These are phyloP conservation scores for Thielaviopsis ethacetica DNA, from an alignment of 2,329 filamentous ascomycete genomes.

Conservation along the genomic window DNA sequence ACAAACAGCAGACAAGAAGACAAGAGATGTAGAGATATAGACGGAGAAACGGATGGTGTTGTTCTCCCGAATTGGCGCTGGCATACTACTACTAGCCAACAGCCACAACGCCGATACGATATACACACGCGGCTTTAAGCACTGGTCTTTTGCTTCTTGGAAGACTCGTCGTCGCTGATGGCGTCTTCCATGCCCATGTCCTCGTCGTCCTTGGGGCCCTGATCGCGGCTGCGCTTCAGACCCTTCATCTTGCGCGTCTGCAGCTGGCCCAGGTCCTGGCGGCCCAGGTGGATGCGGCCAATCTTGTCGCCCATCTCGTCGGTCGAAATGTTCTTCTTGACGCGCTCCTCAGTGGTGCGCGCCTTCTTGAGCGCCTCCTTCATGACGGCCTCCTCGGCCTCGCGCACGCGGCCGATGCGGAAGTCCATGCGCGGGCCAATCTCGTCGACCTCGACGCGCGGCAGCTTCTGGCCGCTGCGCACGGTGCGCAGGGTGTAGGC, in stretches of 20 bases:
- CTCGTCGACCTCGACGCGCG: slow-evolving; percentile 84
- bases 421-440: slow-evolving; percentile 93
- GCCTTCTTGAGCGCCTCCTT: slow-evolving; percentile 86
- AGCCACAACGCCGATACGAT: too few relatives aligned
- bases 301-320: slow-evolving; percentile 93
- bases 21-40: background rate
- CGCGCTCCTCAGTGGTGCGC: slow-evolving; percentile 55
- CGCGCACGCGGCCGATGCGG: slow-evolving; percentile 61
- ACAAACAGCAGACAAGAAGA: slow-evolving; percentile 4
- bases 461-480: slow-evolving; percentile 71
- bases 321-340: slow-evolving; percentile 93
- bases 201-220: slow-evolving; percentile 27
- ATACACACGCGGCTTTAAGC: background rate
- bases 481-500: slow-evolving; percentile 78
- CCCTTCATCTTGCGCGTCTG: slow-evolving; percentile 99
- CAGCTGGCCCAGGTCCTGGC: slow-evolving; percentile 71
- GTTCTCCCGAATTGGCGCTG: too few relatives aligned
- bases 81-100: too few relatives aligned
- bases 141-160: slow-evolving; percentile 18
- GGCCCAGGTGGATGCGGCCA: slow-evolving; percentile 77
- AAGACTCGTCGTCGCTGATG: slow-evolving; percentile 20
- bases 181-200: slow-evolving; percentile 22
- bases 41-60: background rate
- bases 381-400: slow-evolving; percentile 61
- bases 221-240: slow-evolving; percentile 65